Evolutionary conservation across 192 early-diverging fungal genomes (phyloP).

Genomic region (Rhizoclosmatium sp.): DNA sequence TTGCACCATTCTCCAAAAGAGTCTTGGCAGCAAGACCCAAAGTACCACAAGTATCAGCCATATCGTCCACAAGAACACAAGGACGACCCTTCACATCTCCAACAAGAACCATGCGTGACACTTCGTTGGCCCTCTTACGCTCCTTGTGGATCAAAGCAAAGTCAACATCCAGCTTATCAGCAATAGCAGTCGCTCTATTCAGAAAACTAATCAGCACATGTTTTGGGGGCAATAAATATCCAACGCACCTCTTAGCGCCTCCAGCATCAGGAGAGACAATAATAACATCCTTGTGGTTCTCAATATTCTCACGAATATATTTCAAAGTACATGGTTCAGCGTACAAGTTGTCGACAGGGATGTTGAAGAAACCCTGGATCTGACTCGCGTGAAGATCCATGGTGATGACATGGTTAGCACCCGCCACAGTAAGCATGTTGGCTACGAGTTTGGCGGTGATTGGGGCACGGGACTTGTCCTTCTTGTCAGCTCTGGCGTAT

Average conservation of each 20-base stretch:
- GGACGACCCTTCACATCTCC: conserved; percentile 92
- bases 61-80: conserved; percentile 97
- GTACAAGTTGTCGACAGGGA: conserved; percentile 96
- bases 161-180: conserved; percentile 90
- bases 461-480: conserved; percentile 91
- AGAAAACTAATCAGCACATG: neutral
- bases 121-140: conserved; percentile 78
- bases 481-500: conserved; percentile 88
- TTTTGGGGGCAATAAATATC: neutral
- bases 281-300: conserved; percentile 81
- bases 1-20: conserved; percentile 89
- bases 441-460: conserved; percentile 96
- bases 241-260: conserved; percentile 87
- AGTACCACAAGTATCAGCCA: conserved; percentile 97
- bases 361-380: conserved; percentile 97
- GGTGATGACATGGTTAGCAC: conserved; percentile 95
- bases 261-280: conserved; percentile 98
- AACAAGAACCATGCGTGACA: conserved; percentile 87
- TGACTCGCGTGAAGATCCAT: conserved; percentile 98
- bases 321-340: conserved; percentile 91
- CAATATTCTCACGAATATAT: conserved; percentile 88
- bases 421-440: conserved; percentile 96
- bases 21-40: conserved; percentile 89
- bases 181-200: conserved; percentile 79
- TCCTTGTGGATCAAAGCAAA: conserved; percentile 99